phyloP scores from a whole-genome alignment of 352 stramenopile species.

The Phytophthora palmivora region DNA sequence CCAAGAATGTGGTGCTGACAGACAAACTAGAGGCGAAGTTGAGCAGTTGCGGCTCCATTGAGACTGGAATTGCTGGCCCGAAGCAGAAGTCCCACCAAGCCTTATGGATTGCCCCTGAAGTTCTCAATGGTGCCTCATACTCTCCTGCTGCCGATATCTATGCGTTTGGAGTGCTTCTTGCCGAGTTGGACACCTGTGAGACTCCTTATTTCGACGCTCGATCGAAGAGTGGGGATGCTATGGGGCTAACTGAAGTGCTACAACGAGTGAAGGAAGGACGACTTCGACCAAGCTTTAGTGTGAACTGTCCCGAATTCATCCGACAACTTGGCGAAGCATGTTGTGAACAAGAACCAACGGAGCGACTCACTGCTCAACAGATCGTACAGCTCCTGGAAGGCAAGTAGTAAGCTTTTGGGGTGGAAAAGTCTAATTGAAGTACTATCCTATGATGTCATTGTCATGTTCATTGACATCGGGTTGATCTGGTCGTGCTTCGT shows the following conservation, averaged over 20 bases:
- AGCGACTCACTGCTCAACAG: slow-evolving; percentile 42
- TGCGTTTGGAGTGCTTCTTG: slow-evolving; percentile 58
- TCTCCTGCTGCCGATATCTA: slow-evolving; percentile 67
- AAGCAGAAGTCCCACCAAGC: slow-evolving; percentile 13
- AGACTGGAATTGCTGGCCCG: slow-evolving; percentile 3
- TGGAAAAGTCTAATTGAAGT: neutral
- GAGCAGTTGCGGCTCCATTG: slow-evolving; percentile 23
- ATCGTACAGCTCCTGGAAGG: slow-evolving; percentile 55
- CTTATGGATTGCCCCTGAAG: slow-evolving; percentile 55
- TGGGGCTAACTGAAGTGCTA: slow-evolving; percentile 15
- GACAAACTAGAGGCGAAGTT: slow-evolving; percentile 28
- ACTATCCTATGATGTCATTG: neutral
- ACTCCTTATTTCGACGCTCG: slow-evolving; percentile 24
- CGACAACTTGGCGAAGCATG: slow-evolving; percentile 44
- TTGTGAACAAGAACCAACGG: slow-evolving; percentile 44
- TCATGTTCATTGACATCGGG: neutral
- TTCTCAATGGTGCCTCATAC: slow-evolving; percentile 53
- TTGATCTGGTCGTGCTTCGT: slow-evolving; percentile 1
- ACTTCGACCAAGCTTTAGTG: slow-evolving; percentile 51
- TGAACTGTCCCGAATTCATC: slow-evolving; percentile 49
- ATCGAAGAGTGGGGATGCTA: slow-evolving; percentile 7
- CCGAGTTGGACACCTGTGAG: slow-evolving; percentile 46
- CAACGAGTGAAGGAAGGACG: slow-evolving; percentile 24
- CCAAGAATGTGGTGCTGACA: slow-evolving; percentile 34
- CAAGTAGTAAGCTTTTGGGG: slow-evolving; percentile 3